These are phyloP conservation scores for Diaporthe longicolla DNA, from an alignment of 2,329 filamentous ascomycete genomes.

Conservation along the genomic window DNA sequence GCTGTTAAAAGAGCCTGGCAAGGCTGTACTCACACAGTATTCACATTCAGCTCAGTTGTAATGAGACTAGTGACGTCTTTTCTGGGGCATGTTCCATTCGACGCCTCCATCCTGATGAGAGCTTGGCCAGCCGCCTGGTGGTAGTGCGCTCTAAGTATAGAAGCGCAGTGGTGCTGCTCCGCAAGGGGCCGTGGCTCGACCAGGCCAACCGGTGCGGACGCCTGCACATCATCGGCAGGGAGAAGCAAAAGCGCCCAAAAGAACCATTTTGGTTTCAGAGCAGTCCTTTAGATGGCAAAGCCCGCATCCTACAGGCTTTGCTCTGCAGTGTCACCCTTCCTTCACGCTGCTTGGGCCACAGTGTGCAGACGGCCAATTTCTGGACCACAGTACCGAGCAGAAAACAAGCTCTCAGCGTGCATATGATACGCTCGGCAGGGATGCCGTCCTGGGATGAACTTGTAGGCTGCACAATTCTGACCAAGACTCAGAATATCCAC, in stretches of 20 bases:
- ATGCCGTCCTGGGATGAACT: slow-evolving; percentile 17
- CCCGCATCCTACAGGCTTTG: slow-evolving; percentile 3
- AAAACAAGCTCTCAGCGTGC: slow-evolving; percentile 4
- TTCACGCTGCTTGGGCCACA: neutral
- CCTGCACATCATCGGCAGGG: neutral
- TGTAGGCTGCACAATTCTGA: neutral
- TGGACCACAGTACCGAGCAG: neutral
- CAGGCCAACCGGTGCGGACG: neutral
- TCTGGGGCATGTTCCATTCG: neutral
- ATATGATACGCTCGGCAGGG: slow-evolving; percentile 20
- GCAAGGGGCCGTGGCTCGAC: slow-evolving; percentile 24
- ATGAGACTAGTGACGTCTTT: neutral
- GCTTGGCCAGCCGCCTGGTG: slow-evolving; percentile 23
- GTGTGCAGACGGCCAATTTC: neutral
- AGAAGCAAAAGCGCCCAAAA: neutral
- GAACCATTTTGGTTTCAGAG: neutral
- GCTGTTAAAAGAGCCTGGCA: neutral
- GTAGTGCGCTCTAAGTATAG: slow-evolving; percentile 32
- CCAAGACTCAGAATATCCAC: neutral
- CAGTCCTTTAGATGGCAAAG: neutral
- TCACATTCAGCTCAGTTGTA: neutral
- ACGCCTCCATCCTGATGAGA: slow-evolving; percentile 20
- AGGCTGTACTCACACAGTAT: neutral
- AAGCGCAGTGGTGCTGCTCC: neutral
- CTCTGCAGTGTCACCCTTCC: slow-evolving; percentile 9